These are phyloP conservation scores for Phytomonas sp. DNA, from an alignment of 208 protist genomes.

Conservation along the genomic window DNA sequence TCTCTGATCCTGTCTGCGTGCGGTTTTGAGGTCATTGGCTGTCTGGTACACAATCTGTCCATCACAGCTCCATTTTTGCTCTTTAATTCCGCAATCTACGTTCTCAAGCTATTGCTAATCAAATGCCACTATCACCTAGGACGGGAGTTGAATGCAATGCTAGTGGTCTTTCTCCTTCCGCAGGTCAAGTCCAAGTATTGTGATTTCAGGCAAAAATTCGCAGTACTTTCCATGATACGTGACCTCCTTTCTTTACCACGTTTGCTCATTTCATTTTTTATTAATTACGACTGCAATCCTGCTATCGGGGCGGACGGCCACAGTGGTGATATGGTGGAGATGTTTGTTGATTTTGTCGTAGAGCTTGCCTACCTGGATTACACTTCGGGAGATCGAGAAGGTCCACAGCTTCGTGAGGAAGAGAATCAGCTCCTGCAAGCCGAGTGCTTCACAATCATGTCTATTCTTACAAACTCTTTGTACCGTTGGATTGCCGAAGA, in stretches of 20 bases:
- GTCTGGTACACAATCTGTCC: constrained; percentile 42
- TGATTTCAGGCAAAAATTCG: constrained; percentile 69
- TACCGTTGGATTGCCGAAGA: constrained; percentile 73
- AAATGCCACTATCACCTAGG: constrained; percentile 71
- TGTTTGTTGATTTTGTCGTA: constrained; percentile 62
- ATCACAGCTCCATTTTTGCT: constrained; percentile 47
- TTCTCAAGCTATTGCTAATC: constrained; percentile 45
- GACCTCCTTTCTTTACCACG: constrained; percentile 54
- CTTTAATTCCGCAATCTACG: constrained; percentile 40
- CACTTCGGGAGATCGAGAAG: constrained; percentile 1
- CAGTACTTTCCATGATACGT: constrained; percentile 63
- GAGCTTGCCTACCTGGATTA: constrained; percentile 55
- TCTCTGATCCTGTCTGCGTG: constrained; percentile 43
- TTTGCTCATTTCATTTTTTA: constrained; percentile 67
- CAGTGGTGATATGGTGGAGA: constrained; percentile 72
- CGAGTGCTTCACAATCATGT: constrained; percentile 52
- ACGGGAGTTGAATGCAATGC: constrained; percentile 56
- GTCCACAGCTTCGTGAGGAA: constrained; percentile 50
- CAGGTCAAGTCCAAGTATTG: constrained; percentile 43
- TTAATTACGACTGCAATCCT: constrained; percentile 86
- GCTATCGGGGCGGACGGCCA: constrained; percentile 55
- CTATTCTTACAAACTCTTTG: constrained; percentile 53
- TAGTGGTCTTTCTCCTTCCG: constrained; percentile 59
- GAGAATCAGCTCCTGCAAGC: constrained; percentile 71
- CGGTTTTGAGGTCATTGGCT: constrained; percentile 53